phyloP scores from a whole-genome alignment of 148 eudicot genomes.

The Rhododendron mucronatum region DNA sequence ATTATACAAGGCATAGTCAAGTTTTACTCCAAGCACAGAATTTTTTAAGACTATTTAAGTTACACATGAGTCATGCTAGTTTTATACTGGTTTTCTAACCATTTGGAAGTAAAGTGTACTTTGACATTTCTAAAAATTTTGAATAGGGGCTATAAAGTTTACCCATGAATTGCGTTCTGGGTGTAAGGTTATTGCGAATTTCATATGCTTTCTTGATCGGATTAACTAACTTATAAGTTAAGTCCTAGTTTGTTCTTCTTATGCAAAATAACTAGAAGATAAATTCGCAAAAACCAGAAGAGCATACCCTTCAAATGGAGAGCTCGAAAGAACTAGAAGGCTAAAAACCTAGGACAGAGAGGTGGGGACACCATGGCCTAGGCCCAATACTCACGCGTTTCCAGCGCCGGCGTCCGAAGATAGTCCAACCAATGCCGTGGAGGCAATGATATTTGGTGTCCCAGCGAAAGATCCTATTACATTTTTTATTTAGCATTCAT shows the following conservation, averaged over 20 bases:
- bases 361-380: background rate
- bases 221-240: background rate
- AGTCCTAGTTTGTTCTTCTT: background rate
- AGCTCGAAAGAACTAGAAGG: background rate
- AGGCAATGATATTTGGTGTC: background rate
- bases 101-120: background rate
- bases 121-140: background rate
- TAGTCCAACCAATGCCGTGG: background rate
- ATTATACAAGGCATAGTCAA: background rate
- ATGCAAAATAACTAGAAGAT: background rate
- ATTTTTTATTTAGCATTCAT: background rate
- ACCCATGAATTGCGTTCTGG: background rate
- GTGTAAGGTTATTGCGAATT: background rate
- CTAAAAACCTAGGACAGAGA: background rate
- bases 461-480: background rate
- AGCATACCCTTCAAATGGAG: background rate
- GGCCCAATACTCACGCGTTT: background rate
- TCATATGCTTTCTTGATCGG: background rate
- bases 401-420: background rate
- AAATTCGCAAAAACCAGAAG: background rate
- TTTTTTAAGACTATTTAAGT: background rate
- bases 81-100: background rate
- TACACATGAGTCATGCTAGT: background rate
- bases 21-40: background rate
- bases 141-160: background rate